Evolutionary conservation across 2,329 filamentous ascomycete genomes (phyloP), one percentile per base, ranked within the genome.

Genomic region (Pyrenophora tritici-repentis): DNA sequence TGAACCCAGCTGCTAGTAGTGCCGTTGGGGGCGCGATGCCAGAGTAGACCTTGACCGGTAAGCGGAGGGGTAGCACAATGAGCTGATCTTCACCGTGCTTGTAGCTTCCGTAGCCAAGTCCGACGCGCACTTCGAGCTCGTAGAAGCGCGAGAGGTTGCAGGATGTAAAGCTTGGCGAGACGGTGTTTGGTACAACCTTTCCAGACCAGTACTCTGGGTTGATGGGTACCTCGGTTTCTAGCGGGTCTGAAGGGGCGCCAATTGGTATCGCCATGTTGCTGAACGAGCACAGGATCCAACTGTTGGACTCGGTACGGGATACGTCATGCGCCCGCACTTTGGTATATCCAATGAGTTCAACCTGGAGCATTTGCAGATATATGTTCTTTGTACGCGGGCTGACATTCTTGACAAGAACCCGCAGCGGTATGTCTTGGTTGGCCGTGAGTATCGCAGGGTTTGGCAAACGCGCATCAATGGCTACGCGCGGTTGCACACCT

Each of bases 371-470:
- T 31, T 88, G 85, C 10, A 99, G 76, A 62, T 87, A 90, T 1
- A 96, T 80, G 20, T 84, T 82, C 48, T 91, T 90, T 0, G 79
- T 78, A 41, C 84, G 85, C 14, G 87, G 80, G 47, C 83, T 87
- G 17, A 91, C 76, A 70, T 91, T 96, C 65, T 87, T 91, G 33
- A 91, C 81, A 12, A 97, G 78, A 7, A 99, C 76, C 1, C 91
- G 84, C 3, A 97, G 78, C 0, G 93, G 93, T 6, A 97, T 65
- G 4, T 91, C 86, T 59, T 92, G 83, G 70, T 96, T 95, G 76
- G 92, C 96, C 0, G 92, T 97, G 42, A 97, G 77, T 37, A 97
- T 89, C 3, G 90, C 82, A 3, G 94, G 94, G 66, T 91, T 89
- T 0, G 94, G 94, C 26, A 99, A 77, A 29, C 93, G 84, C 3